These are phyloP conservation scores for Nicotiana noctiflora DNA, from an alignment of 257 asterid genomes.

Conservation along the genomic window DNA sequence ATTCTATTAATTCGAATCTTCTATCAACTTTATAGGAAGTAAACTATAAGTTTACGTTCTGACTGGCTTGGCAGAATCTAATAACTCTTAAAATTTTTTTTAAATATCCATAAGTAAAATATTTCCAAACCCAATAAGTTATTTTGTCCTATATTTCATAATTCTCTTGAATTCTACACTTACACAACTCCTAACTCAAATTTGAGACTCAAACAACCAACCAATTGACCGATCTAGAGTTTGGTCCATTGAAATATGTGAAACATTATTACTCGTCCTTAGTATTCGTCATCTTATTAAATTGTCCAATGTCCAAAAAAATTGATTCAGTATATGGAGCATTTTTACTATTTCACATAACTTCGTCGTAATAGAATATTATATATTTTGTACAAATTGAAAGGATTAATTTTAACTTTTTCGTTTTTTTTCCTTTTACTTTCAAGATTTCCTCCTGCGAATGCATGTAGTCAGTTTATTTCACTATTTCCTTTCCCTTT, in stretches of 20 bases:
- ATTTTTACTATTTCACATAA: background rate
- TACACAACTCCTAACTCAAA: background rate
- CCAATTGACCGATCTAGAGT: background rate
- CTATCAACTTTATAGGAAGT: no score
- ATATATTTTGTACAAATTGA: background rate
- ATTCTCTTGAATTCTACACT: background rate
- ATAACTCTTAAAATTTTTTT: no score
- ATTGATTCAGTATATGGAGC: background rate
- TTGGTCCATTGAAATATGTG: background rate
- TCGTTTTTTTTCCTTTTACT: no score
- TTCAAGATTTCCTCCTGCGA: background rate
- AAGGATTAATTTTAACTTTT: background rate
- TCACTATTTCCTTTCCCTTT: background rate
- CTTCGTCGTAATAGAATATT: background rate
- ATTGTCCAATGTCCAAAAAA: background rate
- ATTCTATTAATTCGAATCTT: no score
- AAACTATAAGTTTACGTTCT: no score
- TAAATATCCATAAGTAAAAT: no score
- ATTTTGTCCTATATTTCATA: no score
- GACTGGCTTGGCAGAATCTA: no score
- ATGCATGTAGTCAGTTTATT: background rate
- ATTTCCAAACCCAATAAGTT: no score
- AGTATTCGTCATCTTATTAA: background rate
- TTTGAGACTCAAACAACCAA: background rate
- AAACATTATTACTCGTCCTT: background rate